Percentiles rank a stretch among this genome's conserved stretches.
phyloP scores from a whole-genome alignment of 116 monocot genomes.

The Zostera marina region DNA sequence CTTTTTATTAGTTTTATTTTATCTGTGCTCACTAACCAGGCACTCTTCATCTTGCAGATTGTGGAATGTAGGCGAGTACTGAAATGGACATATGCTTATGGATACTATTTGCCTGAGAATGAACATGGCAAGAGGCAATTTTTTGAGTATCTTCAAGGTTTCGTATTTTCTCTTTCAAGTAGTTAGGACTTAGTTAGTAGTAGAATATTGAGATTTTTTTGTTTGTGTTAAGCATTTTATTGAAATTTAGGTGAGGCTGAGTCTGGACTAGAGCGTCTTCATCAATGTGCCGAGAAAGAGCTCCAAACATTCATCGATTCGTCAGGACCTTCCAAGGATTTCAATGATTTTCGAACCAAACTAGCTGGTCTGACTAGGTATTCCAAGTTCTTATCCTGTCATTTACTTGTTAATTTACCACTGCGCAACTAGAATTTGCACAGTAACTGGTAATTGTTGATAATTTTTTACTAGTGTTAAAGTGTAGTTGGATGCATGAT shows the following conservation, averaged over 20 bases:
- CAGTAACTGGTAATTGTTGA: too few relatives aligned
- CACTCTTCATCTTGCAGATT: slow-evolving; percentile 30
- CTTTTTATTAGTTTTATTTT: neutral
- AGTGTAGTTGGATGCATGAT: too few relatives aligned
- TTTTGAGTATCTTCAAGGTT: slow-evolving; percentile 97
- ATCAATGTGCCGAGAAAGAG: slow-evolving; percentile 98
- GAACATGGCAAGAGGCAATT: slow-evolving; percentile 82
- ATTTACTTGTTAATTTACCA: neutral
- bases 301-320: slow-evolving; percentile 60
- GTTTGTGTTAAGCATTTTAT: neutral
- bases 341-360: slow-evolving; percentile 88
- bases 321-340: slow-evolving; percentile 59
- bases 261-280: slow-evolving; percentile 87
- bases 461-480: too few relatives aligned
- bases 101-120: slow-evolving; percentile 82
- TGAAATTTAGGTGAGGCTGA: slow-evolving; percentile 79
- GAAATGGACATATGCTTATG: slow-evolving; percentile 97
- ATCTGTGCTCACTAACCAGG: neutral
- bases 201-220: neutral
- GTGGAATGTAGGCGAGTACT: slow-evolving; percentile 93
- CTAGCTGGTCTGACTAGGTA: slow-evolving; percentile 90
- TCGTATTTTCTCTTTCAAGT: slow-evolving; percentile 2
- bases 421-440: neutral
- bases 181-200: too few relatives aligned
- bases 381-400: neutral